Base-by-base conservation (phyloP, 768 basidiomycete genomes). In the Trametes villosa region DNA sequence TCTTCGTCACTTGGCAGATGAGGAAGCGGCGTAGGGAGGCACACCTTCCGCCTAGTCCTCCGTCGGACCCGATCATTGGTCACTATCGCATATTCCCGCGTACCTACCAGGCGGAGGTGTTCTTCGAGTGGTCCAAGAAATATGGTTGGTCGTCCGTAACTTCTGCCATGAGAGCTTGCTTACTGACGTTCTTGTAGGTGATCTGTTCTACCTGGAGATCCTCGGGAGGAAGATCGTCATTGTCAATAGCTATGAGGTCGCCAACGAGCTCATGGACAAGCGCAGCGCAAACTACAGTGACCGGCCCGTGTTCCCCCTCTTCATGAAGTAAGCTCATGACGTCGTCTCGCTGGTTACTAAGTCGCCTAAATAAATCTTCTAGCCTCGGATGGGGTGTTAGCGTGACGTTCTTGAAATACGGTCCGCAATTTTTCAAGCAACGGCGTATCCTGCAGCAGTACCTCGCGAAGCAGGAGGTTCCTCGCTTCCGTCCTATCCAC, bases 231-330 rank as follows among this genome's bases (percentile, higher is more conserved):
- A 68, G 31, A 67, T 78, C 41, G 54, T 79, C 33, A 47, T 78
- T 41, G 65, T 78, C 13, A 74, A 74, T 50, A 74, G 70, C 34
- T 50, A 57, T 34, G 65, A 71, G 50, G 55, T 68, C 12, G 78
- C 75, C 4, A 72, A 65, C 45, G 74, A 70, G 42, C 65, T 79
- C 1, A 63, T 80, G 20, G 74, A 79, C 22, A 72, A 74, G 52
- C 74, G 76, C 22, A 71, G 74, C 29, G 65, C 59, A 11, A 62
- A 69, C 51, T 80, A 79, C 54, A 78, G 78, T 12, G 78, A 75
- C 59, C 65, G 79, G 20, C 78, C 77, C 2, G 66, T 68, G 9
- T 66, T 76, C 26, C 71, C 62, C 31, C 65, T 65, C 18, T 57
- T 64, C 48, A 49, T 60, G 30, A 58, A 64, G 65, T 66, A 44